Evolutionary conservation across 768 basidiomycete species (phyloP).

Genomic region (Rhodotorula kratochvilovae): DNA sequence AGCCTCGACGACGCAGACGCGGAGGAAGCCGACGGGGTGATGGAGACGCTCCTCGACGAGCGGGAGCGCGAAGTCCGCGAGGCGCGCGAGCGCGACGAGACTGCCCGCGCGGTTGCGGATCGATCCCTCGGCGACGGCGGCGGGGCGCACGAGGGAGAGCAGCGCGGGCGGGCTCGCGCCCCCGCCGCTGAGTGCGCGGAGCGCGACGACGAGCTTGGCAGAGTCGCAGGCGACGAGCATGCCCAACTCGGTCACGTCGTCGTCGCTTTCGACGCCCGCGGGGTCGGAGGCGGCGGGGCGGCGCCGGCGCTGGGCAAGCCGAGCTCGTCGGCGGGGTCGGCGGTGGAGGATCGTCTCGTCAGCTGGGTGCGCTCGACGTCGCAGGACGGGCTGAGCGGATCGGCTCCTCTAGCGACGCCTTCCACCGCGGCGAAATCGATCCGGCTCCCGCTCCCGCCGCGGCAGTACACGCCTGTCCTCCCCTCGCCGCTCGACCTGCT

Average conservation of each 20-base stretch:
- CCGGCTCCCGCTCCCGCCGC: neutral
- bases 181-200: neutral
- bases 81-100: neutral
- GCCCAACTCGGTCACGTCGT: slow-evolving; percentile 12
- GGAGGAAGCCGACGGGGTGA: neutral
- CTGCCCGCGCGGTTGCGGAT: neutral
- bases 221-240: slow-evolving; percentile 13
- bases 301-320: no score
- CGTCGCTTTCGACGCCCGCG: slow-evolving; percentile 5
- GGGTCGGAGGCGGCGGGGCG: neutral
- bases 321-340: neutral
- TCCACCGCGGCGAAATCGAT: neutral
- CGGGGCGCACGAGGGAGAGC: neutral
- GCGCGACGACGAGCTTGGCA: no score
- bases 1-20: slow-evolving; percentile 23
- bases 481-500: slow-evolving; percentile 25
- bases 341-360: neutral
- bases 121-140: no score
- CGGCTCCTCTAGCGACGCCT: neutral
- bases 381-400: neutral
- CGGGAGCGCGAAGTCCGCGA: neutral
- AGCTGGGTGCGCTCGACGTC: slow-evolving; percentile 8
- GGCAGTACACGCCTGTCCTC: slow-evolving; percentile 27
- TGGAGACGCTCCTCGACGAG: slow-evolving; percentile 2
- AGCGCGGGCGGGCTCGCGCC: neutral